These are phyloP conservation scores for Thielaviopsis euricoi DNA, from an alignment of 2,329 filamentous ascomycete species.

Conservation along the genomic window DNA sequence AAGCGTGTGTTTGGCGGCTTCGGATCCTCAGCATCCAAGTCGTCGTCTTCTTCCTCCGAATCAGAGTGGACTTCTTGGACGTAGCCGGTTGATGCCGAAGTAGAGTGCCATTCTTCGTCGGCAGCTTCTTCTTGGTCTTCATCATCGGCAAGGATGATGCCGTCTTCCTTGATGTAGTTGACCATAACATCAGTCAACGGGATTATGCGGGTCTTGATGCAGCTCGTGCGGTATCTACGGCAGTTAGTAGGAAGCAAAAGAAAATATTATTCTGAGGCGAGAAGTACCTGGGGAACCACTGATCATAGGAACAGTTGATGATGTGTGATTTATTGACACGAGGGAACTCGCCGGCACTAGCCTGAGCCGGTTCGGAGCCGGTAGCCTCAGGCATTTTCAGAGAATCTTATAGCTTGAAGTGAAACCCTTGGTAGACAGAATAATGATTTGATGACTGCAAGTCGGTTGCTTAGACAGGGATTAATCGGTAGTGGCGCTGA, in stretches of 20 bases:
- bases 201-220: constrained; percentile 75
- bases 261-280: constrained; percentile 10
- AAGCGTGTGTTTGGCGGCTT: constrained; percentile 40
- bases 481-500: background rate
- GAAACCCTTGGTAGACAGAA: too few species aligned
- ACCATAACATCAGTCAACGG: constrained; percentile 61
- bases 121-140: constrained; percentile 39
- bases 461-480: background rate
- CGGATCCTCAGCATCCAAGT: constrained; percentile 22
- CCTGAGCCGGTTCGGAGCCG: background rate
- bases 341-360: constrained; percentile 48
- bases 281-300: constrained; percentile 62
- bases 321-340: constrained; percentile 77
- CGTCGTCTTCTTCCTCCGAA: constrained; percentile 22
- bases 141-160: constrained; percentile 72
- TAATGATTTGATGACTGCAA: background rate
- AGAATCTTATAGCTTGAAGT: background rate
- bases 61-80: constrained; percentile 27
- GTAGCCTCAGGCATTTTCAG: constrained; percentile 7
- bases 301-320: constrained; percentile 83
- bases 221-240: constrained; percentile 49
- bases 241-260: constrained; percentile 18
- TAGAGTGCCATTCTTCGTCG: constrained; percentile 32
- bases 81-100: constrained; percentile 14
- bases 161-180: constrained; percentile 77